Percentiles rank a stretch among this genome's conserved stretches.
These are phyloP conservation scores for Tricholoma flavovirens DNA, from an alignment of 768 basidiomycete species.

Conservation along the genomic window DNA sequence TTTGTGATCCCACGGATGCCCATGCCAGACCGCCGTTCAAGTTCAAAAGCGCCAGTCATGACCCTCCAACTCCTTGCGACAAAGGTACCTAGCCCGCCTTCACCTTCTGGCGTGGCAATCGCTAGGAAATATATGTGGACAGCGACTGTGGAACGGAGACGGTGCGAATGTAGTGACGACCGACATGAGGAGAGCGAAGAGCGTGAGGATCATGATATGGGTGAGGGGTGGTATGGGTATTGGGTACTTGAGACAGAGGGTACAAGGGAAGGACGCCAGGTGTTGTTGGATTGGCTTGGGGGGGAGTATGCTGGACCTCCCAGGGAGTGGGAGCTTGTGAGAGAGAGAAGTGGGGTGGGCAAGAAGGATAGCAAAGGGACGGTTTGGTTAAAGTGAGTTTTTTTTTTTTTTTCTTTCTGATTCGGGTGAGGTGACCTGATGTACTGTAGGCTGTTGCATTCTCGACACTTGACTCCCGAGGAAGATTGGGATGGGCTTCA, in stretches of 20 bases:
- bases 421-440: background rate
- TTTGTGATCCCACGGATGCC: conserved; percentile 32
- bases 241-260: conserved; percentile 81
- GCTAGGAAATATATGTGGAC: conserved; percentile 6
- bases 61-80: background rate
- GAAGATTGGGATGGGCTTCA: background rate
- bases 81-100: background rate
- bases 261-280: conserved; percentile 57
- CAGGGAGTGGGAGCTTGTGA: conserved; percentile 48
- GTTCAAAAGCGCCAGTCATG: background rate
- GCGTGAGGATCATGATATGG: conserved; percentile 34
- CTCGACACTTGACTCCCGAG: background rate
- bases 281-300: conserved; percentile 49
- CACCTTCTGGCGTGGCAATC: conserved; percentile 8
- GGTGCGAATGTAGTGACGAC: conserved; percentile 3
- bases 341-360: conserved; percentile 55
- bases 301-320: conserved; percentile 24
- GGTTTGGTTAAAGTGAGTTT: conserved; percentile 55
- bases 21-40: background rate
- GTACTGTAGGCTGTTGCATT: background rate
- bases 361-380: conserved; percentile 17
- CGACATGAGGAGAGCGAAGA: conserved; percentile 2
- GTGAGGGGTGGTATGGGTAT: conserved; percentile 70
- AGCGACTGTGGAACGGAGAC: conserved; percentile 7
- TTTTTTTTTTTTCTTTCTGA: conserved; percentile 6